These are phyloP conservation scores for Salix purpurea DNA, from an alignment of 345 rosid genomes.

Conservation along the genomic window DNA sequence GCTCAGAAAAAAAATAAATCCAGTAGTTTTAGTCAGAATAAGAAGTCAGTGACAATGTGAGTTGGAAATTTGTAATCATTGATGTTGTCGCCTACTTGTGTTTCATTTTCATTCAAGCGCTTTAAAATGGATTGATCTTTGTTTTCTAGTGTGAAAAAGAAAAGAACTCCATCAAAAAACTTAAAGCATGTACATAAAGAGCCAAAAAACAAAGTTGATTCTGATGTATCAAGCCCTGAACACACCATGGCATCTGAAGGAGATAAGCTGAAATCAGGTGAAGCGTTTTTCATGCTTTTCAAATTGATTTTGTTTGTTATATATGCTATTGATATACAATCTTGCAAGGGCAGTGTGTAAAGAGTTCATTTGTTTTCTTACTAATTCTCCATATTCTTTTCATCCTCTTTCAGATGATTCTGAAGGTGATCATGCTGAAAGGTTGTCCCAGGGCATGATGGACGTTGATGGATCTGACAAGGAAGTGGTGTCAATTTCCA, in stretches of 20 bases:
- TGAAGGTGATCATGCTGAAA: conserved; percentile 33
- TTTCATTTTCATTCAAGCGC: neutral
- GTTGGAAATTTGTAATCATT: conserved; percentile 17
- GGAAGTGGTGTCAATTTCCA: conserved; percentile 35
- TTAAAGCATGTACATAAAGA: conserved; percentile 34
- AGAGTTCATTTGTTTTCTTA: neutral
- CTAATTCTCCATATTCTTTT: neutral
- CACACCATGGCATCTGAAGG: conserved; percentile 19
- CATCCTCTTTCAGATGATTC: conserved; percentile 32
- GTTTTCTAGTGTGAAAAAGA: conserved; percentile 53
- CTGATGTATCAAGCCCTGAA: conserved; percentile 45
- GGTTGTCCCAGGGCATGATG: conserved; percentile 27
- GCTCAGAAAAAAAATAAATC: conserved; percentile 41
- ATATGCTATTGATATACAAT: neutral
- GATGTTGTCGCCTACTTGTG: neutral
- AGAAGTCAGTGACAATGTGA: conserved; percentile 51
- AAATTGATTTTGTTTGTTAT: neutral
- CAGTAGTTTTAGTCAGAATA: conserved; percentile 33
- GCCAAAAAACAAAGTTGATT: conserved; percentile 37
- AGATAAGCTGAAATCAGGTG: conserved; percentile 36
- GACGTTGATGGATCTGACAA: conserved; percentile 39
- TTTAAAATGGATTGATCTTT: conserved; percentile 14
- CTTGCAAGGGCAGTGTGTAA: neutral
- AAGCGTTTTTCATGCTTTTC: neutral
- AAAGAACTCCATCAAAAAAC: conserved; percentile 82